Percentiles rank a stretch among this genome's conserved stretches.
These are phyloP conservation scores for Knoxia roxburghii DNA, from an alignment of 257 asterid genomes.

Conservation along the genomic window DNA sequence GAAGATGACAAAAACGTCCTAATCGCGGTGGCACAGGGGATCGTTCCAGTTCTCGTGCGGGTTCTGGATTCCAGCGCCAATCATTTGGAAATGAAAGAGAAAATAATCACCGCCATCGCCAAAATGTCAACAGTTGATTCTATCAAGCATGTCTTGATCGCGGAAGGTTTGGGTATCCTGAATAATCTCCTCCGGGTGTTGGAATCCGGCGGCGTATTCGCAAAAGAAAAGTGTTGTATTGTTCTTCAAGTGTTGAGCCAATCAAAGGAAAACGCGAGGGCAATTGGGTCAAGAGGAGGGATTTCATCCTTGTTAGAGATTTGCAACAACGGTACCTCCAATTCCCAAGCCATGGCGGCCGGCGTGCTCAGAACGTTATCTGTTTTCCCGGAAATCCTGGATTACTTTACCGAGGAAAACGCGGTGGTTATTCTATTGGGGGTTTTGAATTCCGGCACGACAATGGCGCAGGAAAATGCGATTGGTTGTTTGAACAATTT, in stretches of 20 bases:
- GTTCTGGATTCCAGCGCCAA: slow-evolving; percentile 56
- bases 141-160: slow-evolving; percentile 48
- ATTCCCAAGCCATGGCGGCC: slow-evolving; percentile 84
- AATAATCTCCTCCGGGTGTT: slow-evolving; percentile 67
- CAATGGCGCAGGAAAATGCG: slow-evolving; percentile 68
- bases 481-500: slow-evolving; percentile 73
- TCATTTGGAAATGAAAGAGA: slow-evolving; percentile 68
- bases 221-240: slow-evolving; percentile 71
- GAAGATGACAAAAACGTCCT: slow-evolving; percentile 74
- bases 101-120: slow-evolving; percentile 57
- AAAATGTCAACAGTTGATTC: slow-evolving; percentile 66
- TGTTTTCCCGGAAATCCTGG: slow-evolving; percentile 49
- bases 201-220: slow-evolving; percentile 81
- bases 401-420: slow-evolving; percentile 62
- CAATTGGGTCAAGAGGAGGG: slow-evolving; percentile 90
- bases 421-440: slow-evolving; percentile 39
- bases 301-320: slow-evolving; percentile 65
- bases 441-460: slow-evolving; percentile 64
- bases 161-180: slow-evolving; percentile 61
- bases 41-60: slow-evolving; percentile 68
- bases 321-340: slow-evolving; percentile 73
- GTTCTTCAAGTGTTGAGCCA: slow-evolving; percentile 56
- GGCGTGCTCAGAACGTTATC: slow-evolving; percentile 58
- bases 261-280: slow-evolving; percentile 83
- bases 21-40: slow-evolving; percentile 77